Percentiles rank a stretch among this genome's conserved stretches.
phyloP scores from a whole-genome alignment of 1,284 basidiomycete genomes.

The Malassezia globosa region DNA sequence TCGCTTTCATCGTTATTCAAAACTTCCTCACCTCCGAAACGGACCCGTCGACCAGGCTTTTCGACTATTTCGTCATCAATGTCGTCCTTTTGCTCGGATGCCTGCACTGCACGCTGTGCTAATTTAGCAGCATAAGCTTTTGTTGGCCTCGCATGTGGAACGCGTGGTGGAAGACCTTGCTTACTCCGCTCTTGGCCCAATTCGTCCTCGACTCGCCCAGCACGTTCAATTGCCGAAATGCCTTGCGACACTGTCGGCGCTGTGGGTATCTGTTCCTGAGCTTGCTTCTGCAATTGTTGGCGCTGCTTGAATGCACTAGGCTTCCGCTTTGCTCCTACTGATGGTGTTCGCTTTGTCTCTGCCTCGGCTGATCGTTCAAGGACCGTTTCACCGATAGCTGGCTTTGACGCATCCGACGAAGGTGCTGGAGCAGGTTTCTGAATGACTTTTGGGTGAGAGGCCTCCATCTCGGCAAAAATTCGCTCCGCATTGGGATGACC shows the following conservation, averaged over 20 bases:
- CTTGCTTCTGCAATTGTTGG: conserved; percentile 5
- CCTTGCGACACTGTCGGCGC: conserved; percentile 28
- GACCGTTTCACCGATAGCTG: conserved; percentile 6
- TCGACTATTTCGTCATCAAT: background rate
- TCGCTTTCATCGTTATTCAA: background rate
- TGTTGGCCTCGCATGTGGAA: conserved; percentile 40
- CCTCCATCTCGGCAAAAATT: conserved; percentile 14
- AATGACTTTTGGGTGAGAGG: conserved; percentile 5
- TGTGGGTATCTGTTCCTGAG: background rate
- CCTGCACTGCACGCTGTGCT: conserved; percentile 15
- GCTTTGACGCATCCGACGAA: conserved; percentile 3
- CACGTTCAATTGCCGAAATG: conserved; percentile 36
- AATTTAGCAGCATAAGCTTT: conserved; percentile 41
- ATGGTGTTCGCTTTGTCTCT: background rate
- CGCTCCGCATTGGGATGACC: conserved; percentile 32
- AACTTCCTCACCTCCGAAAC: conserved; percentile 9
- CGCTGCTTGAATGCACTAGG: conserved; percentile 36
- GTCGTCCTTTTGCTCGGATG: background rate
- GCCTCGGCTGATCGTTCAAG: conserved; percentile 6
- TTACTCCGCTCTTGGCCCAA: conserved; percentile 18
- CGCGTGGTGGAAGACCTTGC: conserved; percentile 30
- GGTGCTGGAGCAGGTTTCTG: conserved; percentile 6
- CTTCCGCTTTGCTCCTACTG: conserved; percentile 19
- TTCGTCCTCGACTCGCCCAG: conserved; percentile 25
- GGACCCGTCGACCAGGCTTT: conserved; percentile 4